Base-by-base conservation (phyloP, 2,329 filamentous ascomycete genomes). In the Zarea fungicola region DNA sequence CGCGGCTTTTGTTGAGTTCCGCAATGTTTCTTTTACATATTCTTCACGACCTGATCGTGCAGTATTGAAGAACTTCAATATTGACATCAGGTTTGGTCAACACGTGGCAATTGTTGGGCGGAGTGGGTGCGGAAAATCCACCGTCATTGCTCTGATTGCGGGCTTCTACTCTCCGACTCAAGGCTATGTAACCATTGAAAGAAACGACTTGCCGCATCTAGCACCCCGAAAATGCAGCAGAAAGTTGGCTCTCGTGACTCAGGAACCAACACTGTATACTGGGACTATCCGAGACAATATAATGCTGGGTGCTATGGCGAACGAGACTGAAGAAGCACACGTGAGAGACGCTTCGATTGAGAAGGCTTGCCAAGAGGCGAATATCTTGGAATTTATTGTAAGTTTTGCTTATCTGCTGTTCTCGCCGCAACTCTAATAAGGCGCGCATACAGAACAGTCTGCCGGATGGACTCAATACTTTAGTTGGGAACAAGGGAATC, bases 401-500 rank as follows among this genome's bases (percentile, higher is more conserved):
- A n/a, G n/a, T n/a, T n/a, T n/a, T n/a, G n/a, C n/a, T n/a, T n/a
- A n/a, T n/a, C n/a, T n/a, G n/a, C n/a, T n/a, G n/a, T n/a, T n/a
- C n/a, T n/a, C n/a, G n/a, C n/a, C n/a, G n/a, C n/a, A n/a, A n/a
- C n/a, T n/a, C n/a, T n/a, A n/a, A n/a, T n/a, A n/a, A n/a, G n/a
- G n/a, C n/a, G n/a, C n/a, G n/a, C n/a, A n/a, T n/a, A n/a, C n/a
- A 49, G 44, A 11, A 43, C 6, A 9, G 7, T 7, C 21, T 29
- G 0, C 75, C 75, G 0, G 70, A 76, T 25, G 75, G 75, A 0
- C 70, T 72, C n/a, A 71, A 74, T 1, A 68, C 68, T 28, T 64
- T 69, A 29, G 74, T 73, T 2, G 64, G 67, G 0, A 78, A 80
- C 22, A 78, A 81, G 48, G 81, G 81, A 19, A 77, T 80, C 0